A percentile compares a stretch with the other conserved stretches of the same genome.
These are phyloP conservation scores for Ophiostoma populinum DNA, from an alignment of 2,329 filamentous ascomycete species.

Conservation along the genomic window DNA sequence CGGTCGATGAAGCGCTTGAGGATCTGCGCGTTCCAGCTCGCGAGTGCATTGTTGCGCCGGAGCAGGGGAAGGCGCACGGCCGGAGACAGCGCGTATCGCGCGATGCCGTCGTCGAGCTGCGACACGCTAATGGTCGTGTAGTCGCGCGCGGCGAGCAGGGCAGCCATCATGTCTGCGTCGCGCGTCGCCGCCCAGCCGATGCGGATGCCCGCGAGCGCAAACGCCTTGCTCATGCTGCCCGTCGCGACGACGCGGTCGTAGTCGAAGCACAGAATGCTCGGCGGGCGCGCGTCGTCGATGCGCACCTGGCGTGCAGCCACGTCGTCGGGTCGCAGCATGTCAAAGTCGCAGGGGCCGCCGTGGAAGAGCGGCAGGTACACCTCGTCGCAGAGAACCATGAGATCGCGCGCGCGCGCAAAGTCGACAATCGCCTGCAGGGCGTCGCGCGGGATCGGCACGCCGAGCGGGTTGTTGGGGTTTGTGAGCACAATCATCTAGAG, in stretches of 20 bases:
- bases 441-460: conserved; percentile 45
- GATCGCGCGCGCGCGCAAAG: conserved; percentile 42
- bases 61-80: conserved; percentile 20
- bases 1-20: conserved; percentile 51
- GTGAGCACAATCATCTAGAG: conserved; percentile 35
- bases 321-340: conserved; percentile 14
- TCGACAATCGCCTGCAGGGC: conserved; percentile 44
- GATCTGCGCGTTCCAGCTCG: conserved; percentile 47
- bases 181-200: conserved; percentile 68
- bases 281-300: conserved; percentile 22
- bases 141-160: conserved; percentile 48
- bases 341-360: conserved; percentile 25
- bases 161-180: conserved; percentile 41
- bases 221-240: conserved; percentile 74
- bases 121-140: conserved; percentile 80
- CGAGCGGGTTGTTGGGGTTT: conserved; percentile 74
- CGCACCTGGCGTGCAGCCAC: neutral
- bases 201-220: conserved; percentile 64
- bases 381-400: conserved; percentile 60
- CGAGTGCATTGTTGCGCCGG: conserved; percentile 44
- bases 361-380: conserved; percentile 78
- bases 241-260: conserved; percentile 58
- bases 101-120: conserved; percentile 65
- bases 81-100: conserved; percentile 50
- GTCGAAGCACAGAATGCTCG: conserved; percentile 52